phyloP scores from a whole-genome alignment of 139 green algal genomes.

The Volvox africanus region DNA sequence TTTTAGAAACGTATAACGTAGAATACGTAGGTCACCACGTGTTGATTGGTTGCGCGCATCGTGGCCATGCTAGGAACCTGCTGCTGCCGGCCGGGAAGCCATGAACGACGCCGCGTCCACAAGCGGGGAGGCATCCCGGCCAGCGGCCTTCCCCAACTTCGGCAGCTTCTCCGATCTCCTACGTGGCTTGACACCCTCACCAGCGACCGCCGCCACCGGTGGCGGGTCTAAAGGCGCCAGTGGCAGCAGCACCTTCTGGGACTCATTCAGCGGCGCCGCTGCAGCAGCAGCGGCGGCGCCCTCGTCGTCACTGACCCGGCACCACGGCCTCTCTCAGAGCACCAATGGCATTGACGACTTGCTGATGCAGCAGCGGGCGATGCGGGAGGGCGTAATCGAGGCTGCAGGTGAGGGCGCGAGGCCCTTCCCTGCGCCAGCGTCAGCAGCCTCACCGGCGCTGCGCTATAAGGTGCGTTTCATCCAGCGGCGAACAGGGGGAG shows the following conservation, averaged over 20 bases:
- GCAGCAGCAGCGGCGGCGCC: background rate
- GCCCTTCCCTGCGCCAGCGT: background rate
- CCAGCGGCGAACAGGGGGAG: background rate
- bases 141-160: background rate
- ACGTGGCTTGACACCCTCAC: background rate
- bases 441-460: background rate
- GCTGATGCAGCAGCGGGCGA: slow-evolving; percentile 5
- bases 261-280: background rate
- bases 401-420: background rate
- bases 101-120: background rate
- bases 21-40: too few species aligned
- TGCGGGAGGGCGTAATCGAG: background rate
- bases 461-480: background rate
- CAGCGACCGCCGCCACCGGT: background rate
- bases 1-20: too few species aligned
- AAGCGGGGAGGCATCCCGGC: background rate
- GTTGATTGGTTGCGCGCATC: background rate
- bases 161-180: slow-evolving; percentile 36
- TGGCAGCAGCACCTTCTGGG: background rate
- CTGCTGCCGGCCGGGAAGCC: background rate
- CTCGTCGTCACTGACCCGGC: background rate
- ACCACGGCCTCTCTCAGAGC: background rate
- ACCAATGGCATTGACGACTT: slow-evolving; percentile 30
- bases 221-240: background rate
- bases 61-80: background rate